Conservation (phyloP, 177 flowering plant genomes). For the Vitis hybrid region DNA sequence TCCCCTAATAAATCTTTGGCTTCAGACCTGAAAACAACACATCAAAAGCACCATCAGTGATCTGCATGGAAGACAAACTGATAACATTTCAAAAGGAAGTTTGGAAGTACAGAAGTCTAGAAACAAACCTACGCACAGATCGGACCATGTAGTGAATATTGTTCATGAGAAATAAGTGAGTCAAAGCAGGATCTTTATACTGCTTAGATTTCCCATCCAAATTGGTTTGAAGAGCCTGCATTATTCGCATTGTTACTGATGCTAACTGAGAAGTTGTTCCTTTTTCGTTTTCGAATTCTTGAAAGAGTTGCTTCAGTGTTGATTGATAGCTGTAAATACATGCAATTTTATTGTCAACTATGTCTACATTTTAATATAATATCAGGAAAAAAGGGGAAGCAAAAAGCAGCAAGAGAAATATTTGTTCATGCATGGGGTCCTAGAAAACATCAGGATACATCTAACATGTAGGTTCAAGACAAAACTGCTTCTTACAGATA, state of each 20-base stretch:
- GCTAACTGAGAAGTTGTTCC: constrained; percentile 37
- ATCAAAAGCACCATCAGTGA: neutral
- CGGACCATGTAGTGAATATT: constrained; percentile 55
- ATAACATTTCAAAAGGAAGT: neutral
- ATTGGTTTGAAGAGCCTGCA: constrained; percentile 57
- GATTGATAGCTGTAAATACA: constrained; percentile 40
- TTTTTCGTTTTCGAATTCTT: constrained; percentile 35
- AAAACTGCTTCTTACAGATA: too few species aligned
- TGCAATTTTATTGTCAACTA: neutral
- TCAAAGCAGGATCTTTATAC: constrained; percentile 48
- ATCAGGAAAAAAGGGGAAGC: neutral
- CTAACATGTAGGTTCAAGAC: too few species aligned
- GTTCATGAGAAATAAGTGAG: constrained; percentile 53
- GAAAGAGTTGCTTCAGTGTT: constrained; percentile 50
- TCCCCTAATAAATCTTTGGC: constrained; percentile 60
- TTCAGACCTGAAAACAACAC: constrained; percentile 40
- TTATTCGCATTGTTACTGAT: constrained; percentile 43
- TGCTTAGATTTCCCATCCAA: constrained; percentile 59
- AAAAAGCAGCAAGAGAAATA: too few species aligned
- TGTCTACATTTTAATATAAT: neutral
- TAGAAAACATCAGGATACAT: too few species aligned
- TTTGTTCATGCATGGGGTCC: too few species aligned
- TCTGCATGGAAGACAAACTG: constrained; percentile 4
- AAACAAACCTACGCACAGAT: constrained; percentile 51
- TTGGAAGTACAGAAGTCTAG: neutral